Base-by-base conservation (phyloP, 192 early-diverging fungal genomes). In the Gaertneriomyces semiglobifer region DNA sequence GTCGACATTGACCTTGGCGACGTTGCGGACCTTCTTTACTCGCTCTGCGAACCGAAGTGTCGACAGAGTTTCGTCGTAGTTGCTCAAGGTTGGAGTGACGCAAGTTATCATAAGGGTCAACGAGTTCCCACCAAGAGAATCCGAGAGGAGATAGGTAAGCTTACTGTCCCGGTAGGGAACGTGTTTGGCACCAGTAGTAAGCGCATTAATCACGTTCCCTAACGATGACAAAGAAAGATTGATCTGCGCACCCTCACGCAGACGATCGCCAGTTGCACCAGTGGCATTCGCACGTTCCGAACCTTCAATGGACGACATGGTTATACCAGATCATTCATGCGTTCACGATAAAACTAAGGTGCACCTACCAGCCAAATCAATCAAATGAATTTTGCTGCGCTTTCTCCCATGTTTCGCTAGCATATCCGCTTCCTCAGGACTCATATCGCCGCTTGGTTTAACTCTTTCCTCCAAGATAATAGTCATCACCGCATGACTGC, bases 261-360 rank as follows among this genome's bases (percentile, higher is more conserved):
- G 66, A 3, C 90, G 79, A 61, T 77, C 76, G 7, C 95, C 95
- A 0, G 92, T 93, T 0, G 92, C 92, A 63, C 88, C 88, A 10
- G 95, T 94, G 19, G 88, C 78, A 65, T 90, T 86, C 4, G 92
- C 92, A 41, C 95, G 82, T 76, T 98, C 95, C 74, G 89, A 91
- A 61, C 94, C 93, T 12, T 88, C n/a, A 16, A 14, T 38, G 12
- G 12, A 57, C 14, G 20, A 57, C 6, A 16, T 12, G 14, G 39
- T 57, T 5, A 14, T 38, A 0, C 14, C 57, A 33, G 25, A 33
- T 33, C 1, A 33, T 33, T 33, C 25, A 33, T 33, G 25, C 25
- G 25, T 33, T 33, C 25, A 33, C 25, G 25, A 33, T 1, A 58
- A 1, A 14, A 58, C 46, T 58, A 2, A 14, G n/a, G 20, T 1